phyloP scores from a whole-genome alignment of 1,139 yeast genomes.

The Debaryomyces robertsiae region DNA sequence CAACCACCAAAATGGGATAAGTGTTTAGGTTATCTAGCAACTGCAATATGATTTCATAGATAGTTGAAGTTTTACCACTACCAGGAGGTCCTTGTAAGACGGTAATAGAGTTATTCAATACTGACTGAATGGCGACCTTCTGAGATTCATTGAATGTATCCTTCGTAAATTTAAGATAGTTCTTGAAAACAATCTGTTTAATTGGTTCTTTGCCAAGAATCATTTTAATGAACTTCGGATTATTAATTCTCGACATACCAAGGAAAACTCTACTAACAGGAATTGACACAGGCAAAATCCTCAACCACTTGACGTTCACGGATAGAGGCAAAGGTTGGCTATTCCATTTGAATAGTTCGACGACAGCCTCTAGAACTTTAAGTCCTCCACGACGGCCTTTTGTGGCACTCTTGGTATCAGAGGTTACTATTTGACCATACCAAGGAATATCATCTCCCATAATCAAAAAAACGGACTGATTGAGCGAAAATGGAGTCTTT shows the following conservation, averaged over 20 bases:
- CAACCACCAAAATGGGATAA: conserved; percentile 70
- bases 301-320: conserved; percentile 41
- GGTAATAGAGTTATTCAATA: conserved; percentile 65
- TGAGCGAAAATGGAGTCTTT: conserved; percentile 50
- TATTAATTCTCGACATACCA: conserved; percentile 63
- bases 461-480: conserved; percentile 50
- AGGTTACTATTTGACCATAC: conserved; percentile 51
- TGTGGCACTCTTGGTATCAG: conserved; percentile 29
- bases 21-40: conserved; percentile 56
- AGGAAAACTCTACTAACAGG: conserved; percentile 63
- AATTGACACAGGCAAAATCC: conserved; percentile 61
- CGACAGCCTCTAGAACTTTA: conserved; percentile 43
- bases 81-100: conserved; percentile 72
- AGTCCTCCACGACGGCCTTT: conserved; percentile 18
- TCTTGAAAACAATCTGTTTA: conserved; percentile 58
- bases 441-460: conserved; percentile 40
- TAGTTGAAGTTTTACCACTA: conserved; percentile 68
- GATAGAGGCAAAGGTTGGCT: conserved; percentile 48
- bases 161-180: conserved; percentile 51
- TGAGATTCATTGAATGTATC: conserved; percentile 63
- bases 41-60: conserved; percentile 66
- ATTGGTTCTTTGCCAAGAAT: conserved; percentile 63
- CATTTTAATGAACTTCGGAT: conserved; percentile 59
- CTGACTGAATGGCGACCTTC: conserved; percentile 67
- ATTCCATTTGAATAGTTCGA: conserved; percentile 62